Evolutionary conservation across 768 basidiomycete species (phyloP).

Genomic region (Naganishia vaughanmartiniae): DNA sequence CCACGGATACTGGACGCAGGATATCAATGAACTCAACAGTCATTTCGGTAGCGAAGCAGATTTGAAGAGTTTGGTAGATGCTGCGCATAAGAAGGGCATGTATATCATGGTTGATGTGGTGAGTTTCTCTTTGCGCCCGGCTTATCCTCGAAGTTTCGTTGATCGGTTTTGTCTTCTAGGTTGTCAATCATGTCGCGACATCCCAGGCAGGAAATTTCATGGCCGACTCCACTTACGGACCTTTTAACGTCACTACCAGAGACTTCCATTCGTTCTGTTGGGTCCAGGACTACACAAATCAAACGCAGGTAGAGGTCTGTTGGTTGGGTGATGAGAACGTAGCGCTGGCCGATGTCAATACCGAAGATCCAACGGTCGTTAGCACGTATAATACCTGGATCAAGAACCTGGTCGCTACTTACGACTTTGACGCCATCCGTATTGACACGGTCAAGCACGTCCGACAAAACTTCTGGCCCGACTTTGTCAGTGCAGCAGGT

Average conservation of each 20-base stretch:
- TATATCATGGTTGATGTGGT: slow-evolving; percentile 52
- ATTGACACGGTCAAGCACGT: slow-evolving; percentile 59
- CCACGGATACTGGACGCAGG: slow-evolving; percentile 41
- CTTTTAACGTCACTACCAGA: slow-evolving; percentile 56
- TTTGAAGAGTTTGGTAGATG: slow-evolving; percentile 47
- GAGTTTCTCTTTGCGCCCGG: background rate
- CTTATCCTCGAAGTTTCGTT: background rate
- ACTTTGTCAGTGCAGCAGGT: slow-evolving; percentile 69
- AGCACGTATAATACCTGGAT: slow-evolving; percentile 70
- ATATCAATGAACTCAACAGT: slow-evolving; percentile 46
- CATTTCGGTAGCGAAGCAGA: slow-evolving; percentile 48
- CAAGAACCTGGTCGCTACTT: slow-evolving; percentile 64
- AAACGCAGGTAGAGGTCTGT: slow-evolving; percentile 69
- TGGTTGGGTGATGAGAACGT: slow-evolving; percentile 79
- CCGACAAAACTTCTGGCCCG: slow-evolving; percentile 68
- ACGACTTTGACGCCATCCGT: slow-evolving; percentile 78
- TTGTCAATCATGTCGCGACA: slow-evolving; percentile 80
- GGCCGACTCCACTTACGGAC: slow-evolving; percentile 43
- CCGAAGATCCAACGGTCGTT: slow-evolving; percentile 64
- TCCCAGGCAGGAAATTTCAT: slow-evolving; percentile 63
- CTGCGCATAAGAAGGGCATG: slow-evolving; percentile 49
- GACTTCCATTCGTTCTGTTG: slow-evolving; percentile 74
- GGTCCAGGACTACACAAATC: slow-evolving; percentile 64
- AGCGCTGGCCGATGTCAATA: slow-evolving; percentile 75
- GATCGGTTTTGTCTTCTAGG: slow-evolving; percentile 39